These are phyloP conservation scores for Chenopodium quinoa DNA, from an alignment of 148 eudicot genomes.

Conservation along the genomic window DNA sequence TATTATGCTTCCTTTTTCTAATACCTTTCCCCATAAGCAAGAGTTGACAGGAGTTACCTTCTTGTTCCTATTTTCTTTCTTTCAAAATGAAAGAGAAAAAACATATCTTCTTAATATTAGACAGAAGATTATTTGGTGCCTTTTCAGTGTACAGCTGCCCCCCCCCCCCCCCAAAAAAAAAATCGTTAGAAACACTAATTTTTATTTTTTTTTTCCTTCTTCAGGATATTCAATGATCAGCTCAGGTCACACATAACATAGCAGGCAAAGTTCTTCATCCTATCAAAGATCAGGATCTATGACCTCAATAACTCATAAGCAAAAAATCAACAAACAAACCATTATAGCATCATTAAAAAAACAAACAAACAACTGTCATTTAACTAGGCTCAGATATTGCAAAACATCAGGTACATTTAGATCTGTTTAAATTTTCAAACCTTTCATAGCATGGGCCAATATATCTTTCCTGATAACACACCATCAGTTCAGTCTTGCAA, in stretches of 20 bases:
- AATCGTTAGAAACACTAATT: no score
- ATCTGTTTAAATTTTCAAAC: neutral
- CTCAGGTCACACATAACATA: neutral
- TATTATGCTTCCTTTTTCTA: neutral
- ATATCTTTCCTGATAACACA: neutral
- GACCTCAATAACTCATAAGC: neutral
- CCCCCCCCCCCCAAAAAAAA: no score
- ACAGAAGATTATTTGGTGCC: neutral
- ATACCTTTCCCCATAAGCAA: neutral
- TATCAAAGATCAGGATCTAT: neutral
- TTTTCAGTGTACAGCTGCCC: neutral
- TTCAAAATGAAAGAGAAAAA: neutral
- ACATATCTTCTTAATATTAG: neutral
- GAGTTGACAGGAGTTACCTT: neutral
- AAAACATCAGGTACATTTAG: no score
- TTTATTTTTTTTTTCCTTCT: neutral
- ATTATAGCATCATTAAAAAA: no score
- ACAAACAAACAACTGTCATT: no score
- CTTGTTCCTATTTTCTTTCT: neutral
- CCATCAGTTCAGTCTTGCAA: neutral
- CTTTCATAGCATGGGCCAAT: neutral
- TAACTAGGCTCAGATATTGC: no score
- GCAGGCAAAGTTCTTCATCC: neutral
- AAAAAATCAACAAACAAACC: neutral
- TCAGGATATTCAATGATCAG: neutral